A percentile compares a stretch with the other conserved stretches of the same genome.
These are phyloP conservation scores for Colletotrichum orchidophilum DNA, from an alignment of 2,329 filamentous ascomycete species.

Conservation along the genomic window DNA sequence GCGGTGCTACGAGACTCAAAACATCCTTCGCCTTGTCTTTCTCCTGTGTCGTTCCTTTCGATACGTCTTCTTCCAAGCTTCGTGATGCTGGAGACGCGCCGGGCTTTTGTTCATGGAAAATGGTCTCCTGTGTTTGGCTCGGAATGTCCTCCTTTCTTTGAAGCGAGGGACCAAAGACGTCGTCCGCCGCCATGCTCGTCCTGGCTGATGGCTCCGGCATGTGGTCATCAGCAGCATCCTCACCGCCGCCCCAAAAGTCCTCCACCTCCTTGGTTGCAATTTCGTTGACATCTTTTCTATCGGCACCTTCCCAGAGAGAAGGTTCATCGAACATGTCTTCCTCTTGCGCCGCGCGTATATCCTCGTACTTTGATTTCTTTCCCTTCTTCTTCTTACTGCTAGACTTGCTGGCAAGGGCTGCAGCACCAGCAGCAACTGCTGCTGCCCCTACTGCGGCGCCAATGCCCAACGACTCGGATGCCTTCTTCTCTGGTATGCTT, in stretches of 20 bases:
- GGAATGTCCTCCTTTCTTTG: neutral
- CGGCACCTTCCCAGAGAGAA: constrained; percentile 54
- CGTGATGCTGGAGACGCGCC: neutral
- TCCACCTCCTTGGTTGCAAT: constrained; percentile 39
- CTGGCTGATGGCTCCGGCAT: neutral
- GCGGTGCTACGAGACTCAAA: constrained; percentile 17
- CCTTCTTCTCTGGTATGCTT: neutral
- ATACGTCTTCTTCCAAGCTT: neutral
- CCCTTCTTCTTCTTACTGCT: constrained; percentile 46
- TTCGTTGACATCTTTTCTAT: constrained; percentile 44
- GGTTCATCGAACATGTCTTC: constrained; percentile 58
- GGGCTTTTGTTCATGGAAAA: neutral
- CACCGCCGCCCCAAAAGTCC: constrained; percentile 43
- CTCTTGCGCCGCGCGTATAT: constrained; percentile 48
- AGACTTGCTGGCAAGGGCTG: constrained; percentile 44
- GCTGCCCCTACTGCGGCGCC: constrained; percentile 38
- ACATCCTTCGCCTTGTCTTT: constrained; percentile 25
- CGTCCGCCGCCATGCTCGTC: neutral
- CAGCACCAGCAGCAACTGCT: constrained; percentile 41
- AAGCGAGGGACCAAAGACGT: constrained; percentile 11
- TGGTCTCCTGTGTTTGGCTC: neutral
- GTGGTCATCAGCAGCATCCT: neutral
- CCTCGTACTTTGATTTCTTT: constrained; percentile 47
- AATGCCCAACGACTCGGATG: neutral
- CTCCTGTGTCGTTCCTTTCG: neutral